A percentile compares a stretch with the other conserved stretches of the same genome.
Evolutionary conservation across 1,284 basidiomycete species (phyloP).

Genomic region (Marasmius sp.): DNA sequence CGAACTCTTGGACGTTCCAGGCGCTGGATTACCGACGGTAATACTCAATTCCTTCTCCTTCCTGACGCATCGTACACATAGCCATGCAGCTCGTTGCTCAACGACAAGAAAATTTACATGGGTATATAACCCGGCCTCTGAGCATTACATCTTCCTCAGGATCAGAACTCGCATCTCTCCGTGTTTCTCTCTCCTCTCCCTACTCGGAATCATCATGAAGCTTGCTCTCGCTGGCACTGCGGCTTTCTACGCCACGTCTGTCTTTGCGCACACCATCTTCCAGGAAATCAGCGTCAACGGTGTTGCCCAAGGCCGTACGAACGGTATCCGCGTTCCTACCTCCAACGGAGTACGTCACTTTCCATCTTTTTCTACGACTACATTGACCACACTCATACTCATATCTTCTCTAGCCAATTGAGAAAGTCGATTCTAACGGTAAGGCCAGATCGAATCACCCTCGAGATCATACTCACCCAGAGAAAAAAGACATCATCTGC

Average conservation of each 20-base stretch:
- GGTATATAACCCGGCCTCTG: neutral
- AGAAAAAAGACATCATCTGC: slow-evolving; percentile 46
- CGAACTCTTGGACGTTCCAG: too few species aligned
- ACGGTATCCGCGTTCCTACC: slow-evolving; percentile 30
- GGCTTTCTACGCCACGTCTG: neutral
- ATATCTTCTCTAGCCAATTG: slow-evolving; percentile 47
- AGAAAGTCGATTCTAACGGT: slow-evolving; percentile 51
- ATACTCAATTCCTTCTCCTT: too few species aligned
- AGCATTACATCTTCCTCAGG: neutral
- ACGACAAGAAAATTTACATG: too few species aligned
- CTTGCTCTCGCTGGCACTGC: neutral
- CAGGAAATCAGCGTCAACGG: slow-evolving; percentile 30
- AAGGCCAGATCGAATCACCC: too few species aligned
- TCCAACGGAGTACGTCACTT: slow-evolving; percentile 45
- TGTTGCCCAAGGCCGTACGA: slow-evolving; percentile 30
- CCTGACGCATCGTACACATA: too few species aligned
- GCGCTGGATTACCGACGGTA: too few species aligned
- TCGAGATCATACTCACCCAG: neutral
- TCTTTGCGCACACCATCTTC: neutral
- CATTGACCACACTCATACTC: too few species aligned
- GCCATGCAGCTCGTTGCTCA: too few species aligned
- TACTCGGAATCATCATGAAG: neutral
- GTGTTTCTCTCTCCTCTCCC: neutral
- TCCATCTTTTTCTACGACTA: neutral
- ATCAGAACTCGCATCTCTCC: neutral